Base-by-base conservation (phyloP, 495 filamentous ascomycete species). In the Glonium stellatum region DNA sequence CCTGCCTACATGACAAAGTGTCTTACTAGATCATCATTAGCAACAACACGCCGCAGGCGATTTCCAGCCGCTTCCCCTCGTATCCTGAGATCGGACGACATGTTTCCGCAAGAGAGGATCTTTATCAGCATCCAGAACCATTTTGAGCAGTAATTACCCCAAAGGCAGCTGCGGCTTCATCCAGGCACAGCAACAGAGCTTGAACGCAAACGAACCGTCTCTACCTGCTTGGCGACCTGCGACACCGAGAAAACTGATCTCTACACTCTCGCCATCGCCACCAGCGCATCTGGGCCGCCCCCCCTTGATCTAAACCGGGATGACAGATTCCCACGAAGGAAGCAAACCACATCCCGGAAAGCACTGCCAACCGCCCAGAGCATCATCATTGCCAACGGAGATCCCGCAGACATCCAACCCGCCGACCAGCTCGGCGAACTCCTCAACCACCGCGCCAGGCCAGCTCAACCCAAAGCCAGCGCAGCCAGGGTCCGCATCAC, bases 331-430 rank as follows among this genome's bases (percentile, higher is more conserved):
- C 47, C 59, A 1, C 39, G 34, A 1, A 44, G 42, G 5, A 80
- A 78, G 54, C 75, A 68, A 0, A 77, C 84, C 5, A 60, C 70
- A 1, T 59, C 56, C 19, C 78, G 79, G 36, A 48, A 74, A 9
- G 57, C 67, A 15, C 78, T 88, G 49, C 61, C 72, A 4, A 60
- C 42, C 1, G 84, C 86, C n/a, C 77, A 80, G 54, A 76, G 72
- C 37, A 84, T 90, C 59, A 65, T 80, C 27, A 75, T 81, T 52
- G 71, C 68, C 4, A 88, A 89, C 34, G 88, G 79, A 0, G 88
- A 88, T 0, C 72, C 82, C 6, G 80, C 86, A 1, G 87, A 86
- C 10, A 76, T 89, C 51, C 79, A 82, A 55, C 76, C 72, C 0
- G 79, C 80, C 10, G 79, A 77, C 15, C 79, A 82, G 60, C 66